These are phyloP conservation scores for Cubamyces sp. DNA, from an alignment of 768 basidiomycete genomes.

Conservation along the genomic window DNA sequence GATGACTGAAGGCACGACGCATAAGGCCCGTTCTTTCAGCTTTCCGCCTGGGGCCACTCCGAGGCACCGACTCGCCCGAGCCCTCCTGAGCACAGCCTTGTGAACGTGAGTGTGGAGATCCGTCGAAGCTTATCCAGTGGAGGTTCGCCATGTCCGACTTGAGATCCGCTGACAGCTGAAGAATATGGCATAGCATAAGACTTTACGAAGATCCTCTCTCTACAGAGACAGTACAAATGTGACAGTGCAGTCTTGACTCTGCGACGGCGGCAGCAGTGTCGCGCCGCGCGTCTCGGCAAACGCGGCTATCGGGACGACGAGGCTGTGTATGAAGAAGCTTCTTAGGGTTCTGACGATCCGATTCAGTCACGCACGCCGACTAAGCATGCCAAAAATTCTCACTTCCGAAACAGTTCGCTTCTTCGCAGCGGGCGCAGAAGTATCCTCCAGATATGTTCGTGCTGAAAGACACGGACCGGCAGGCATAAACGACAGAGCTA, in stretches of 20 bases:
- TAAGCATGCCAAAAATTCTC: slow-evolving; percentile 1
- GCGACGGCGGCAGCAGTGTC: background rate
- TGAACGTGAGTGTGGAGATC: slow-evolving; percentile 8
- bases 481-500: background rate
- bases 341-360: slow-evolving; percentile 18
- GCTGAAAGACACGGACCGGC: background rate
- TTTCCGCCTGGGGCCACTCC: slow-evolving; percentile 3
- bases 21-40: background rate
- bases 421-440: background rate
- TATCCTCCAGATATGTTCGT: background rate
- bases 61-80: too few species aligned
- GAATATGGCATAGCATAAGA: too few species aligned
- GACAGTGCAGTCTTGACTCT: background rate
- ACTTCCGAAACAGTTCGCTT: background rate
- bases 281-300: background rate
- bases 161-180: too few species aligned
- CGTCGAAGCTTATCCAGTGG: background rate
- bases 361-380: slow-evolving; percentile 4
- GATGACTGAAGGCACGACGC: background rate
- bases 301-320: slow-evolving; percentile 3
- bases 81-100: slow-evolving; percentile 1
- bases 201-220: too few species aligned
- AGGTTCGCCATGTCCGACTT: too few species aligned
- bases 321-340: slow-evolving; percentile 20
- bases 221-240: background rate